Evolutionary conservation across 805 yeast genomes (phyloP).

Genomic region (Zygosaccharomyces bisporus): DNA sequence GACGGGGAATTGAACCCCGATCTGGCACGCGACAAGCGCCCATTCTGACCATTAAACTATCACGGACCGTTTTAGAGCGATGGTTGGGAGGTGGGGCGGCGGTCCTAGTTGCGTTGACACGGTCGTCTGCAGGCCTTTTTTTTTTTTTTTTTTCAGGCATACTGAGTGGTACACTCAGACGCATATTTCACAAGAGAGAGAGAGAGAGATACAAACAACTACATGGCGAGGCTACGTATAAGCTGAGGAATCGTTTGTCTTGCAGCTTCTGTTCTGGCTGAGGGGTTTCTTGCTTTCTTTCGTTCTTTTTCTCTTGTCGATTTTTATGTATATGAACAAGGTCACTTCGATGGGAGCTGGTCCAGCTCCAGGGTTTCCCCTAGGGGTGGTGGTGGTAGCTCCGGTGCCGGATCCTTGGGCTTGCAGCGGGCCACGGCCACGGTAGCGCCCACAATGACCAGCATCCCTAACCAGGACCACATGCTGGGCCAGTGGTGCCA

Average conservation of each 20-base stretch:
- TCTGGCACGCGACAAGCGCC: slow-evolving; percentile 11
- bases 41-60: slow-evolving; percentile 9
- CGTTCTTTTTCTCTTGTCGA: not conserved
- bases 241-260: too few species aligned
- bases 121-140: too few species aligned
- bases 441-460: slow-evolving; percentile 64
- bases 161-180: too few species aligned
- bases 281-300: not conserved
- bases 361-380: slow-evolving; percentile 9
- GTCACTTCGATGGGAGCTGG: slow-evolving; percentile 1
- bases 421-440: slow-evolving; percentile 53
- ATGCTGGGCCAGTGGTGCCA: slow-evolving; percentile 73
- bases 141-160: too few species aligned
- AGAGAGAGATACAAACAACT: too few species aligned
- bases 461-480: slow-evolving; percentile 65
- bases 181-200: too few species aligned
- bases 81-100: too few species aligned
- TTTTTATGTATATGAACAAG: not conserved
- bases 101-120: too few species aligned
- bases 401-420: slow-evolving; percentile 29
- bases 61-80: too few species aligned
- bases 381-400: slow-evolving; percentile 6
- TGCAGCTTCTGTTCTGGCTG: not conserved
- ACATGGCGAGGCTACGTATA: too few species aligned
- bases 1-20: slow-evolving; percentile 11